Evolutionary conservation across 805 yeast species (phyloP), one percentile per base, ranked within the genome.

Genomic region (Candida oleophila): DNA sequence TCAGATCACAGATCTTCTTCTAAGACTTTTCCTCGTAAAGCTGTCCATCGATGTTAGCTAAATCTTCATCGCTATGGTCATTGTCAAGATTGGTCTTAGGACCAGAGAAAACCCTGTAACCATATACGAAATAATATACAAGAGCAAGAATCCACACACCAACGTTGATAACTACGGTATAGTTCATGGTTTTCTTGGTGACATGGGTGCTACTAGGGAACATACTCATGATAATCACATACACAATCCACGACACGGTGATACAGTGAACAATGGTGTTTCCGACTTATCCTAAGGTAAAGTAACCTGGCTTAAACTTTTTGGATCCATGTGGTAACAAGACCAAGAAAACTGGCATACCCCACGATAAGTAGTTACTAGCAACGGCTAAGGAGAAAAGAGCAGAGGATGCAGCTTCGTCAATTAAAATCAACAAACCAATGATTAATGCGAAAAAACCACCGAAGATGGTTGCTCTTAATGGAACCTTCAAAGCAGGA

Each of bases 241-340:
- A 67, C 4, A 48, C 51, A 32, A 62, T 59, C 54, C 63, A 67
- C 5, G 48, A 21, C 15, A 75, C 68, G 0, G 83, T 70, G 22
- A 73, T 55, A 61, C 72, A 60, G 36, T 76, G 74, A 32, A 78
- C 58, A 16, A 60, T 58, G 32, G 72, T 71, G n/a, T 78, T 73
- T 60, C 66, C 56, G 22, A 60, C 43, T 12, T 66, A 61, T 22
- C 88, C 88, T 38, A 81, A 54, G 56, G 76, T 75, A 57, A 82
- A 83, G 7, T 77, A 78, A 7, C 89, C 89, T 1, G 87, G 87
- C n/a, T 56, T 67, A 54, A 79, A 78, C 30, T 73, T 52, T 18
- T 39, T 45, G 22, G 45, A 45, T 49, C 56, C 54, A 44, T 47
- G 44, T 32, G 49, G 48, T 20, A 51, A 38, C 43, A 57, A 49